These are phyloP conservation scores for Pythium insidiosum DNA, from an alignment of 352 stramenopile species.

Conservation along the genomic window DNA sequence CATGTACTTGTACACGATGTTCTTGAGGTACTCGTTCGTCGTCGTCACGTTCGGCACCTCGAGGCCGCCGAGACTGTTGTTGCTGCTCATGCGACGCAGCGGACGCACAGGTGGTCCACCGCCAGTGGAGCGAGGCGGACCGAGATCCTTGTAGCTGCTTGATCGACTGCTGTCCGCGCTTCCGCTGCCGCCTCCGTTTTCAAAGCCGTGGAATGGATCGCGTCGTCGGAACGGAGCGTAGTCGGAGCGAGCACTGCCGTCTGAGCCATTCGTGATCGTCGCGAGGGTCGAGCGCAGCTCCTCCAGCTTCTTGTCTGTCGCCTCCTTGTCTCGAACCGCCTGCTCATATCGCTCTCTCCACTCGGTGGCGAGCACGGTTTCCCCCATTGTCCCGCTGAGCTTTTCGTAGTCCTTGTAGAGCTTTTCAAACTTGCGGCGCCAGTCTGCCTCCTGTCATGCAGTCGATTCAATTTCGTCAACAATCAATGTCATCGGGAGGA, in stretches of 20 bases:
- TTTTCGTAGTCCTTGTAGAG: conserved; percentile 83
- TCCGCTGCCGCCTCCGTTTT: conserved; percentile 27
- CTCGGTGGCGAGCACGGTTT: conserved; percentile 76
- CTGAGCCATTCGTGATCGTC: conserved; percentile 31
- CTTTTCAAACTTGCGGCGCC: conserved; percentile 82
- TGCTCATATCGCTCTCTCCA: conserved; percentile 83
- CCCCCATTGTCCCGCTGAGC: conserved; percentile 77
- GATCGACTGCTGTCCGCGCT: conserved; percentile 27
- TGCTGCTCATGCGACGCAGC: conserved; percentile 68
- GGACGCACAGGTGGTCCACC: conserved; percentile 14
- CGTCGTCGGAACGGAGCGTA: too few species aligned
- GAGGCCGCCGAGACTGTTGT: conserved; percentile 70
- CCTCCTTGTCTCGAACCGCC: conserved; percentile 62
- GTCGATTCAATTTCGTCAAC: too few species aligned
- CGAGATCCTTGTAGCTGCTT: conserved; percentile 32
- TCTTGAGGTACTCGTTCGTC: conserved; percentile 87
- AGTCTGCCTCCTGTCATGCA: conserved; percentile 59
- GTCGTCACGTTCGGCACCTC: conserved; percentile 73
- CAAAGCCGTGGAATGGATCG: too few species aligned
- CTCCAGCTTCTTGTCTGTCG: conserved; percentile 67
- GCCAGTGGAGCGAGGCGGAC: conserved; percentile 5
- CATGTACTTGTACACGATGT: conserved; percentile 91
- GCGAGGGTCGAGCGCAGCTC: conserved; percentile 30
- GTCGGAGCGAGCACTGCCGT: conserved; percentile 50
- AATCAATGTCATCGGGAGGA: background rate